phyloP scores from a whole-genome alignment of 805 yeast species.

The Metschnikowia santaceciliae region DNA sequence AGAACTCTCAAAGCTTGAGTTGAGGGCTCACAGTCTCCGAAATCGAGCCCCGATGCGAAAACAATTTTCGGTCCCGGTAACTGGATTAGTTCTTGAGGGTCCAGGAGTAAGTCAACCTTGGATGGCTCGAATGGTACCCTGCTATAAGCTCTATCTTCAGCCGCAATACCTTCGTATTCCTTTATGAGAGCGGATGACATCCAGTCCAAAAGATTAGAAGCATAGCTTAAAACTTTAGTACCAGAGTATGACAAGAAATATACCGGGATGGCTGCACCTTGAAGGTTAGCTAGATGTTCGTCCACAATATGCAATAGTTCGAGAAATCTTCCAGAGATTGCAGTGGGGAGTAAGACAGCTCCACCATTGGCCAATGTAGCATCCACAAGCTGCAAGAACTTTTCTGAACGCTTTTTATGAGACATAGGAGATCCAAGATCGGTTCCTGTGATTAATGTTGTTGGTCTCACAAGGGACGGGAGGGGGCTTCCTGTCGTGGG shows the following conservation, averaged over 20 bases:
- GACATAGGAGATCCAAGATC: slow-evolving; percentile 62
- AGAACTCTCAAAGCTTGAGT: slow-evolving; percentile 49
- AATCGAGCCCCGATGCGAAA: slow-evolving; percentile 66
- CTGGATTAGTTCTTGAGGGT: slow-evolving; percentile 51
- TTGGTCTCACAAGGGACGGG: slow-evolving; percentile 68
- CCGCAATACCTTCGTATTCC: slow-evolving; percentile 60
- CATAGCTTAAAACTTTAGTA: slow-evolving; percentile 71
- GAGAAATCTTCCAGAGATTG: slow-evolving; percentile 74
- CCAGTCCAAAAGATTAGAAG: slow-evolving; percentile 93
- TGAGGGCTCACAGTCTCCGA: slow-evolving; percentile 61
- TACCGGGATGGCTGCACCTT: slow-evolving; percentile 62
- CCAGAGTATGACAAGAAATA: slow-evolving; percentile 75
- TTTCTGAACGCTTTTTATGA: slow-evolving; percentile 59
- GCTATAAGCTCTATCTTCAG: slow-evolving; percentile 20
- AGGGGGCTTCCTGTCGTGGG: slow-evolving; percentile 52
- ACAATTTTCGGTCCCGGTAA: slow-evolving; percentile 73
- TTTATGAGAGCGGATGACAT: slow-evolving; percentile 83
- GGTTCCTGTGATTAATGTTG: slow-evolving; percentile 74
- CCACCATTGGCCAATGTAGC: slow-evolving; percentile 72
- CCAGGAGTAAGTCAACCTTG: slow-evolving; percentile 51
- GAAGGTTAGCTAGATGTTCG: slow-evolving; percentile 44
- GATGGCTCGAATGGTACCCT: slow-evolving; percentile 76
- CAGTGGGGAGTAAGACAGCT: slow-evolving; percentile 77
- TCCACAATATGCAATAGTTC: slow-evolving; percentile 77
- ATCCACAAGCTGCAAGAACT: slow-evolving; percentile 57